Evolutionary conservation across 371 early-diverging fungal species (phyloP), one percentile per base, ranked within the genome.

Genomic region (Mortierella sp.): DNA sequence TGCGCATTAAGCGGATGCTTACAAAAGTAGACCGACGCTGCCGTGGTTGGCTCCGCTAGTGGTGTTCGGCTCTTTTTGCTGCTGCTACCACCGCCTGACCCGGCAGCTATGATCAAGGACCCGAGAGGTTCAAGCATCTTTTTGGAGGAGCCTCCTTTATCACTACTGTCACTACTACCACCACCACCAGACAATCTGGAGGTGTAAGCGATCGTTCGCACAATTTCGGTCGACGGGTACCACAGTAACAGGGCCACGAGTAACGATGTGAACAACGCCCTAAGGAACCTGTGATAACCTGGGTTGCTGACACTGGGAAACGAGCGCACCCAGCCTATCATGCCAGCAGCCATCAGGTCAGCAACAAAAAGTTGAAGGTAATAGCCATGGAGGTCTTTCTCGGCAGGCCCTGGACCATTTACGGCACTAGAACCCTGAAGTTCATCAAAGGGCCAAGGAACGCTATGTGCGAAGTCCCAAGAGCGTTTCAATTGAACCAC

Each of bases 21-120:
- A 39, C 63, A 63, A 30, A 63, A 63, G 30, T 63, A 63, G 13
- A 55, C 41, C n/a, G 54, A 54, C 1, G 41, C 55, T 18, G 56
- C n/a, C 3, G 41, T 38, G 0, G 63, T 54, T 19, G 61, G 61
- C 2, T 42, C 43, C n/a, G n/a, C 51, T 31, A 60, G 3, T 24
- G 16, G 16, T 59, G 38, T 10, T 39, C 48, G 47, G 13, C 31
- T 2, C 45, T 14, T 43, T 1, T 34, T 14, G 23, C 58, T 14
- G 21, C 38, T 14, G 23, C 27, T 47, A 52, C 27, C 39, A 39
- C 39, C 39, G 39, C 39, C 14, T 39, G 16, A 6, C 19, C 46
- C 46, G 9, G 34, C 52, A 24, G n/a, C 28, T n/a, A 14, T 28
- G n/a, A n/a, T n/a, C n/a, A n/a, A n/a, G n/a, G n/a, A n/a, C n/a